These are phyloP conservation scores for Ceratobasidium theobromae DNA, from an alignment of 1,284 basidiomycete genomes.

Conservation along the genomic window DNA sequence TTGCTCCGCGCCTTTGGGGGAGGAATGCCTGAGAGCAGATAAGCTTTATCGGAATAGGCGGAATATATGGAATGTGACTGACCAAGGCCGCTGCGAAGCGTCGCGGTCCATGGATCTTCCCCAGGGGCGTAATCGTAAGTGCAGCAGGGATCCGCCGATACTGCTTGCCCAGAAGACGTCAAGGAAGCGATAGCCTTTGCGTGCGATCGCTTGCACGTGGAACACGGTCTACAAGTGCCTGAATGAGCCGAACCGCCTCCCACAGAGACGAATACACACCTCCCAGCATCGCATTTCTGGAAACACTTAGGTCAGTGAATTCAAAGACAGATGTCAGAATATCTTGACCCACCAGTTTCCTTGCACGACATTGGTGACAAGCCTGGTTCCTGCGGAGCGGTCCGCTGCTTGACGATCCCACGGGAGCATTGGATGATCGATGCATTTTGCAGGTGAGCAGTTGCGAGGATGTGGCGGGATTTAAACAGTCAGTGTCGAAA, in stretches of 20 bases:
- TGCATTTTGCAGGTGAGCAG: constrained; percentile 3
- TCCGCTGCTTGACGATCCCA: background rate
- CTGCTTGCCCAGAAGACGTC: constrained; percentile 20
- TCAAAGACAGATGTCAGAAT: background rate
- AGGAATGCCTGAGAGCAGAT: background rate
- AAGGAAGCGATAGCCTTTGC: constrained; percentile 23
- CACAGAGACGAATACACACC: background rate
- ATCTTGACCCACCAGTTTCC: constrained; percentile 22
- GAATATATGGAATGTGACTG: background rate
- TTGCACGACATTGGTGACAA: constrained; percentile 24
- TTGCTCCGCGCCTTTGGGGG: background rate
- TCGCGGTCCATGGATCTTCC: constrained; percentile 28
- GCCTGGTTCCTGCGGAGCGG: constrained; percentile 28
- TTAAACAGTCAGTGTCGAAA: background rate
- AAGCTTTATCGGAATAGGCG: background rate
- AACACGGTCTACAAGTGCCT: constrained; percentile 2
- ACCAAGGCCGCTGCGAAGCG: constrained; percentile 14
- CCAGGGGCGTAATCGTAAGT: constrained; percentile 29
- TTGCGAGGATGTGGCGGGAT: background rate
- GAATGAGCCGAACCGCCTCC: background rate
- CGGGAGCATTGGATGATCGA: background rate
- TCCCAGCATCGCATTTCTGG: constrained; percentile 26
- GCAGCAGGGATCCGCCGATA: constrained; percentile 20
- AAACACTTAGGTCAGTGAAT: background rate
- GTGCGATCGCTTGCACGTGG: constrained; percentile 25